These are phyloP conservation scores for Solanum chacoense DNA, from an alignment of 305 asterid species.

Conservation along the genomic window DNA sequence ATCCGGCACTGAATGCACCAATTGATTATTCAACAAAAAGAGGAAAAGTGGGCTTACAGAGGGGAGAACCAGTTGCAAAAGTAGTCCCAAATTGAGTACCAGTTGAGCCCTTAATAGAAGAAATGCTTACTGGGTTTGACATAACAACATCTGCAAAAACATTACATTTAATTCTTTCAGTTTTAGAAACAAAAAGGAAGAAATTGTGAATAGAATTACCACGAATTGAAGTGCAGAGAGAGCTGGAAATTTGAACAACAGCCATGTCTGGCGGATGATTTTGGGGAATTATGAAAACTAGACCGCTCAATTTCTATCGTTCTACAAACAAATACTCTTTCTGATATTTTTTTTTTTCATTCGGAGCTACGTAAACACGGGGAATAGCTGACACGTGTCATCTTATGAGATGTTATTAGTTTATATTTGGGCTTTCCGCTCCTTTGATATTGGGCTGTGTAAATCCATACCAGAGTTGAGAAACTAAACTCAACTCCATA, in stretches of 20 bases:
- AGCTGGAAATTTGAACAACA: slow-evolving; percentile 5
- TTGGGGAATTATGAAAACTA: background rate
- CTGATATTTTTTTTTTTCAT: background rate
- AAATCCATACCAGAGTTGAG: background rate
- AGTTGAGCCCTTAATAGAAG: background rate
- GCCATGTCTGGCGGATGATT: slow-evolving; percentile 4
- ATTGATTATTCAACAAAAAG: background rate
- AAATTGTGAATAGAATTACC: background rate
- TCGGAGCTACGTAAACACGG: background rate
- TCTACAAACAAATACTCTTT: background rate
- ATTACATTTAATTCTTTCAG: background rate
- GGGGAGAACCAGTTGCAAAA: slow-evolving; percentile 36
- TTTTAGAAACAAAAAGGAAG: background rate
- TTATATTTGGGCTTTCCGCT: background rate
- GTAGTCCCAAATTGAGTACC: slow-evolving; percentile 16
- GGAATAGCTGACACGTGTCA: background rate
- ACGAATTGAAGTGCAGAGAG: slow-evolving; percentile 10
- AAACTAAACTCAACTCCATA: too few relatives aligned
- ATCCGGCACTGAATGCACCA: background rate
- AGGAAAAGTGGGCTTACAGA: slow-evolving; percentile 12
- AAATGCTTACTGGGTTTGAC: background rate
- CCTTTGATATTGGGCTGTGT: background rate
- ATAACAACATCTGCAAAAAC: background rate
- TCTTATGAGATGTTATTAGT: background rate
- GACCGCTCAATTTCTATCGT: slow-evolving; percentile 11